These are phyloP conservation scores for Trametes villosa DNA, from an alignment of 768 basidiomycete species.

Conservation along the genomic window DNA sequence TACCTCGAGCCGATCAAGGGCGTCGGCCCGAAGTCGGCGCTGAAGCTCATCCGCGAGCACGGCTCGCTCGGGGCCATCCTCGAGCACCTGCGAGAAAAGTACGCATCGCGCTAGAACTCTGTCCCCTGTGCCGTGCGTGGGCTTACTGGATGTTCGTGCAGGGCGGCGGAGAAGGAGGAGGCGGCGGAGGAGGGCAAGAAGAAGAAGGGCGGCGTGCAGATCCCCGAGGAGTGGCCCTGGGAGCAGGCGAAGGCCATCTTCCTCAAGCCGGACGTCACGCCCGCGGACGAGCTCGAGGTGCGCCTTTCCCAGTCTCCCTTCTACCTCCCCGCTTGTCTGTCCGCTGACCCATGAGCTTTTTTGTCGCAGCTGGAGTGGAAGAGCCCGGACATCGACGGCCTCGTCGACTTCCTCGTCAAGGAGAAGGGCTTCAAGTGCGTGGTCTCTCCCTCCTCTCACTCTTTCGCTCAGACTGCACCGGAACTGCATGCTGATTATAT, in stretches of 20 bases:
- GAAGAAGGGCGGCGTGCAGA: conserved; percentile 73
- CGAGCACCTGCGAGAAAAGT: conserved; percentile 81
- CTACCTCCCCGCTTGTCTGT: no score
- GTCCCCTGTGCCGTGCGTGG: neutral
- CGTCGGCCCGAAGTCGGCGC: conserved; percentile 91
- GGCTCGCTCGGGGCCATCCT: conserved; percentile 73
- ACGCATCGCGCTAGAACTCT: conserved; percentile 20
- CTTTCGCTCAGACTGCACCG: no score
- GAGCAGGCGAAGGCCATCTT: conserved; percentile 93
- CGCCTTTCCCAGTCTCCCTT: conserved; percentile 14
- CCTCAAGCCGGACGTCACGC: conserved; percentile 85
- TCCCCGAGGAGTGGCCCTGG: conserved; percentile 98
- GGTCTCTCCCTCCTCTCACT: conserved; percentile 20
- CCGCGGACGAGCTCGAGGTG: conserved; percentile 86
- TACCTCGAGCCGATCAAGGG: conserved; percentile 99
- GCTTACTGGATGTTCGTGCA: conserved; percentile 27
- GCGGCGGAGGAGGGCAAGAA: conserved; percentile 56
- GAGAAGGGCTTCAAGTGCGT: conserved; percentile 98
- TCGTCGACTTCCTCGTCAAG: conserved; percentile 89
- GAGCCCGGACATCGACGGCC: conserved; percentile 87
- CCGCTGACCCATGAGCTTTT: neutral
- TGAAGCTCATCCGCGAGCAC: conserved; percentile 89
- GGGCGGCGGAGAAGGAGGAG: conserved; percentile 48
- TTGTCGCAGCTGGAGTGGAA: conserved; percentile 86
- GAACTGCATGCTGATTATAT: neutral